Base-by-base conservation (phyloP, 2,329 filamentous ascomycete species). In the Zymoseptoria crescenta region DNA sequence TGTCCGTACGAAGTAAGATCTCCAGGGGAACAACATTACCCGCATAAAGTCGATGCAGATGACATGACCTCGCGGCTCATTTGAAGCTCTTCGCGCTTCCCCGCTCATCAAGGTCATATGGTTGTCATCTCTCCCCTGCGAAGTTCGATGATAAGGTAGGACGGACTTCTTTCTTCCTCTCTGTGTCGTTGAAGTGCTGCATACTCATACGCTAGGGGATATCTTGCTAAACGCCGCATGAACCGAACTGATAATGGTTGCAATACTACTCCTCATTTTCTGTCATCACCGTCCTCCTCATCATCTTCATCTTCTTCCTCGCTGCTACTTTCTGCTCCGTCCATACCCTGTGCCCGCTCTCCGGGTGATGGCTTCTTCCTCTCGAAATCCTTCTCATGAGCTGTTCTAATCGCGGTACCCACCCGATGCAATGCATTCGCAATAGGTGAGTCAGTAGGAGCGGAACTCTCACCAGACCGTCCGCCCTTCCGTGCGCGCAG, bases 281-380 rank as follows among this genome's bases (percentile, higher is more conserved):
- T 45, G 4, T 45, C 35, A 45, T 50, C 35, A 5, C 27, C 35
- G 19, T 60, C 62, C 19, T 57, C 59, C 8, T 63, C 61, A 56
- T 63, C 62, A 4, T 61, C 59, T 16, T 63, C 60, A 19, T 56
- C 59, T 4, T 62, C 59, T 21, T 58, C 58, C 24, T 59, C 56
- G 4, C n/a, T 28, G 24, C 56, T 56, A 52, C 57, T 59, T 28
- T 59, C 57, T 13, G 55, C 30, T 8, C 54, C 56, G n/a, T 55
- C 56, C 48, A 24, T 49, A 21, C 16, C 41, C 8, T 52, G 52
- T 19, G 45, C 55, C 48, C 49, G 51, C 55, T 57, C 57, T 19
- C 49, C 57, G 8, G 55, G 49, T 19, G 29, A 19, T 30, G 57
- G 55, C 50, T 58, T 58, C 51, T 58, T 64, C 28, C 56, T 55